These are phyloP conservation scores for Coniochaeta ligniaria DNA, from an alignment of 2,329 filamentous ascomycete genomes.

Conservation along the genomic window DNA sequence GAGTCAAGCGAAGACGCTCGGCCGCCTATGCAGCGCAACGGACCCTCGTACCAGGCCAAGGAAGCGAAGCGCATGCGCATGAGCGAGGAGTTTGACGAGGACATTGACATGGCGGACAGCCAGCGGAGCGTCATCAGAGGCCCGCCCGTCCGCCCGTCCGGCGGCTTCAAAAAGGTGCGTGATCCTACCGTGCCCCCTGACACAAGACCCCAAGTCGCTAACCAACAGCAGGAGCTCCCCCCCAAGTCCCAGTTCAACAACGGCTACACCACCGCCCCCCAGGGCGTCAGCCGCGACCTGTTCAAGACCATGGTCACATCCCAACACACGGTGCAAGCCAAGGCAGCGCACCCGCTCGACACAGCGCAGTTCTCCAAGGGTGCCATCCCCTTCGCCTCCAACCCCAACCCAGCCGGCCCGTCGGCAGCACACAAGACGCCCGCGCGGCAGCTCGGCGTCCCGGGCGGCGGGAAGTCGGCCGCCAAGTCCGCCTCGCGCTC, in stretches of 20 bases:
- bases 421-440: conserved; percentile 57
- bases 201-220: conserved; percentile 18
- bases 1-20: conserved; percentile 52
- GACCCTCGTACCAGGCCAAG: conserved; percentile 57
- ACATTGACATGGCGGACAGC: conserved; percentile 47
- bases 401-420: conserved; percentile 33
- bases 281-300: conserved; percentile 45
- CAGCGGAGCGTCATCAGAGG: conserved; percentile 57
- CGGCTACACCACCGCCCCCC: conserved; percentile 54
- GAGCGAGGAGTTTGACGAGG: conserved; percentile 63
- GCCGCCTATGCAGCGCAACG: conserved; percentile 39
- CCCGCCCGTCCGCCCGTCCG: conserved; percentile 78
- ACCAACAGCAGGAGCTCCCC: conserved; percentile 45
- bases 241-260: conserved; percentile 54
- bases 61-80: conserved; percentile 78
- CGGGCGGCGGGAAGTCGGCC: conserved; percentile 40
- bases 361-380: conserved; percentile 84
- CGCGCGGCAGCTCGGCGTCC: conserved; percentile 52
- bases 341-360: conserved; percentile 64
- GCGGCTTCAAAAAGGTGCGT: conserved; percentile 59
- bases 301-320: conserved; percentile 60
- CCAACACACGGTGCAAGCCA: conserved; percentile 47
- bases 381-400: conserved; percentile 82
- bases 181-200: background rate
- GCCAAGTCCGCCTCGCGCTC: conserved; percentile 57